Conservation (phyloP, 2,329 filamentous ascomycete genomes). For the Epichloe bromicola region DNA sequence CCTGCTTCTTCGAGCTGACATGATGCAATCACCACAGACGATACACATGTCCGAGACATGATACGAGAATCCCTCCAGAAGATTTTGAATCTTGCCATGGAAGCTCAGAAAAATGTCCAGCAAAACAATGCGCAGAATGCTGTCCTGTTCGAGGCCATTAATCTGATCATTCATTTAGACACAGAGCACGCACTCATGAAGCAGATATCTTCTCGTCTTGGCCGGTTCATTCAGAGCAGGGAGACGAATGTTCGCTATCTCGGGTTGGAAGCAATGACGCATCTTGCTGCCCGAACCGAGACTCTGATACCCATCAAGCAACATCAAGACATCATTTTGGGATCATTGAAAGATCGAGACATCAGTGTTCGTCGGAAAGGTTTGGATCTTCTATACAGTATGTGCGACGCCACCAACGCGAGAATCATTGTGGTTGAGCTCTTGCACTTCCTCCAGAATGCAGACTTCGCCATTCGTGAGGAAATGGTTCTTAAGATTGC, state of each 20-base stretch:
- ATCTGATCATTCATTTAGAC: slow-evolving; percentile 93
- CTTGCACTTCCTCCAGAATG: slow-evolving; percentile 85
- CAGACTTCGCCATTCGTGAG: slow-evolving; percentile 94
- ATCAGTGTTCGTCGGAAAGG: slow-evolving; percentile 96
- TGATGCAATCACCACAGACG: slow-evolving; percentile 43
- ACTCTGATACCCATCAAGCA: slow-evolving; percentile 96
- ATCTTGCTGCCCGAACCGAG: slow-evolving; percentile 85
- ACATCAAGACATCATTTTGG: slow-evolving; percentile 91
- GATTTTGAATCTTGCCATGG: slow-evolving; percentile 82
- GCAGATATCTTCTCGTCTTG: slow-evolving; percentile 80
- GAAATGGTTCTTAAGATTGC: slow-evolving; percentile 99
- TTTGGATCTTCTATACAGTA: slow-evolving; percentile 93
- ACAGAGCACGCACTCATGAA: slow-evolving; percentile 92
- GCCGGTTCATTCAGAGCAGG: slow-evolving; percentile 90
- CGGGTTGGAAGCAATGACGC: slow-evolving; percentile 93
- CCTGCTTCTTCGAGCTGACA: neutral
- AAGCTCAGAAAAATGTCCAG: slow-evolving; percentile 95
- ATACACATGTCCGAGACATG: slow-evolving; percentile 80
- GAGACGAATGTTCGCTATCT: slow-evolving; percentile 97
- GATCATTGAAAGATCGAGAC: slow-evolving; percentile 85
- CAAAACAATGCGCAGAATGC: slow-evolving; percentile 99
- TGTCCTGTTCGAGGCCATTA: slow-evolving; percentile 95
- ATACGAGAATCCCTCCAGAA: slow-evolving; percentile 85
- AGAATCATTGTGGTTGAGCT: slow-evolving; percentile 88
- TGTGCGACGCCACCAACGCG: slow-evolving; percentile 95